Conservation (phyloP, 1,284 basidiomycete species). For the Cystobasidiaceae sp. region DNA sequence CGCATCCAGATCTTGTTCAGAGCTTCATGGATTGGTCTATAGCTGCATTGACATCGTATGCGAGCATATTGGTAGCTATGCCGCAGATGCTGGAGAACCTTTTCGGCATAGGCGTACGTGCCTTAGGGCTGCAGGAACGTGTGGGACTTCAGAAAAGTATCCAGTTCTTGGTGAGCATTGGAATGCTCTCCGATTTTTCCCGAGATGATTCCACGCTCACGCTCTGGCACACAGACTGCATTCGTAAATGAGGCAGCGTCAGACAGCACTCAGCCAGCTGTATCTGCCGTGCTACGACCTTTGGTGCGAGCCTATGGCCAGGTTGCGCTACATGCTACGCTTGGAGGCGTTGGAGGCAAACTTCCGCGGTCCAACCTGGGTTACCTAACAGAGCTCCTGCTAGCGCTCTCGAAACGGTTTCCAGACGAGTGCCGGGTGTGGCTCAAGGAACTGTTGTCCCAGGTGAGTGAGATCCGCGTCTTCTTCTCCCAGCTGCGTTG, state of each 20-base stretch:
- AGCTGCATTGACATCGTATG: slow-evolving; percentile 12
- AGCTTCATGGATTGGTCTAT: slow-evolving; percentile 39
- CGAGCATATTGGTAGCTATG: slow-evolving; percentile 26
- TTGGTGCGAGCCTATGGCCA: slow-evolving; percentile 25
- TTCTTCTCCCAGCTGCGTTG: not conserved
- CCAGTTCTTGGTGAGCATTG: slow-evolving; percentile 36
- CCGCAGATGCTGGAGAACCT: slow-evolving; percentile 34
- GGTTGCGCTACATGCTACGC: slow-evolving; percentile 31
- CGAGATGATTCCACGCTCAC: not conserved
- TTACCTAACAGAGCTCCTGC: slow-evolving; percentile 40
- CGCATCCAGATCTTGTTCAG: slow-evolving; percentile 42
- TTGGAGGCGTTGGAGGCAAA: slow-evolving; percentile 34
- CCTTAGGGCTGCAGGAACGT: slow-evolving; percentile 39
- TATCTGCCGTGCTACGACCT: slow-evolving; percentile 19
- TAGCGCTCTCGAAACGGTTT: slow-evolving; percentile 38
- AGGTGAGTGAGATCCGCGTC: not conserved
- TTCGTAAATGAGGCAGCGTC: slow-evolving; percentile 38
- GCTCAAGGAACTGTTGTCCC: slow-evolving; percentile 34
- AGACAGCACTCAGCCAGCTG: slow-evolving; percentile 22
- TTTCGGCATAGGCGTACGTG: slow-evolving; percentile 34
- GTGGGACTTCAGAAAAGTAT: slow-evolving; percentile 39
- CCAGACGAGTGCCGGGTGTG: slow-evolving; percentile 34
- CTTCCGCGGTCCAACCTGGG: slow-evolving; percentile 40
- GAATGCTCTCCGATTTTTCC: not conserved
- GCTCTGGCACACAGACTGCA: slow-evolving; percentile 30